Evolutionary conservation across 345 rosid genomes (phyloP).

Genomic region (Melaleuca alternifolia): DNA sequence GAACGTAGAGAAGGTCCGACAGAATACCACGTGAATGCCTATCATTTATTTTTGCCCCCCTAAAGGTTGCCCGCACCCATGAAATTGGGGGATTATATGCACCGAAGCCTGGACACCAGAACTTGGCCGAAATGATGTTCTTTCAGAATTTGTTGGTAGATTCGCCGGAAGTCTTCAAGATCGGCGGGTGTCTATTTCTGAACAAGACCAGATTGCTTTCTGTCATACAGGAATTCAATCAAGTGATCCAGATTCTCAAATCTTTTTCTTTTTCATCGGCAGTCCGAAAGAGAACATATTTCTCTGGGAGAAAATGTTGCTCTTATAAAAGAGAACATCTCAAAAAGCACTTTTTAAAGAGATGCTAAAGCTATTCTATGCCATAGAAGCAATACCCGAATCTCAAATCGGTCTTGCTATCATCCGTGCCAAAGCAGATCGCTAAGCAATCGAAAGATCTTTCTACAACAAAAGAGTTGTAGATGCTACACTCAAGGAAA

Average conservation of each 20-base stretch:
- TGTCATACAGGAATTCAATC: not conserved
- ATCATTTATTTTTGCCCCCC: not conserved
- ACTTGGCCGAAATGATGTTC: not conserved
- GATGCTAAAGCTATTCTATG: not conserved
- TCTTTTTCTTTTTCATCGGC: not conserved
- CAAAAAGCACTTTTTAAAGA: not conserved
- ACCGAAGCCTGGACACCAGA: not conserved
- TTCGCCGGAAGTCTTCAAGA: not conserved
- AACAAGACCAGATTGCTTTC: not conserved
- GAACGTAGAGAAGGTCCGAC: not conserved
- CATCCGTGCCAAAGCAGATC: not conserved
- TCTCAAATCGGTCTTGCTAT: not conserved
- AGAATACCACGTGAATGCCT: not conserved
- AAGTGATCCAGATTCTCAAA: not conserved
- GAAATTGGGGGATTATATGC: not conserved
- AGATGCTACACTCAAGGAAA: not conserved
- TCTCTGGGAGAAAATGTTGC: not conserved
- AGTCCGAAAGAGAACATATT: not conserved
- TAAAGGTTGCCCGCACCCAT: not conserved
- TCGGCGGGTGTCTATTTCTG: not conserved
- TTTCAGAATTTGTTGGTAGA: not conserved
- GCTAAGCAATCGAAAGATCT: not conserved
- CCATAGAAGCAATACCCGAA: not conserved
- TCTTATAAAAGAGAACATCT: not conserved
- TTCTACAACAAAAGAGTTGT: not conserved